phyloP scores from a whole-genome alignment of 805 yeast genomes.

The Brettanomyces sp. region DNA sequence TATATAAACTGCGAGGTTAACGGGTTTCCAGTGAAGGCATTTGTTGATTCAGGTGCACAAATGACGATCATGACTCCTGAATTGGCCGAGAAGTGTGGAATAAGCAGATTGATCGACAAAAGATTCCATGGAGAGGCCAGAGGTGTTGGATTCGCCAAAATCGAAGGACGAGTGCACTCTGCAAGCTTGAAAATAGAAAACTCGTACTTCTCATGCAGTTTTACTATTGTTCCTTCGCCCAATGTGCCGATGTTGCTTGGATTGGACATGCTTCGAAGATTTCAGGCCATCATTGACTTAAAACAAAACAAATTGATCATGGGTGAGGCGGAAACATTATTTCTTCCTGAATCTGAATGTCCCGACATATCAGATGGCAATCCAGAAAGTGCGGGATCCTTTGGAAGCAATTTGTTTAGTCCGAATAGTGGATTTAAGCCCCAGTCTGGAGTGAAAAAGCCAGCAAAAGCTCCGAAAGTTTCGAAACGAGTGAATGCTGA shows the following conservation, averaged over 20 bases:
- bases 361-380: slow-evolving; percentile 29
- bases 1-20: slow-evolving; percentile 73
- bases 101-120: slow-evolving; percentile 66
- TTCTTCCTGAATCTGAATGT: slow-evolving; percentile 65
- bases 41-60: slow-evolving; percentile 96
- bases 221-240: slow-evolving; percentile 57
- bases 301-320: slow-evolving; percentile 53
- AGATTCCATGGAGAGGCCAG: slow-evolving; percentile 75
- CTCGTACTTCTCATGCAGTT: slow-evolving; percentile 54
- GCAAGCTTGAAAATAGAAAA: slow-evolving; percentile 76
- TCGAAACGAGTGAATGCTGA: background rate
- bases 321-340: slow-evolving; percentile 64
- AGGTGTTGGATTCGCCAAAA: slow-evolving; percentile 81
- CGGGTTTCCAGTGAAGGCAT: slow-evolving; percentile 76
- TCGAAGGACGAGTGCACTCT: slow-evolving; percentile 79
- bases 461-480: background rate
- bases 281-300: slow-evolving; percentile 75
- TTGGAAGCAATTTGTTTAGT: slow-evolving; percentile 5
- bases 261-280: slow-evolving; percentile 82
- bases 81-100: slow-evolving; percentile 64
- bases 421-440: background rate
- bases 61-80: slow-evolving; percentile 72
- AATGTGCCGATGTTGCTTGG: slow-evolving; percentile 72
- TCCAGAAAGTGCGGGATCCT: slow-evolving; percentile 7
- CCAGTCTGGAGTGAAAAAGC: background rate